Evolutionary conservation across 768 basidiomycete species (phyloP).

Genomic region (Inosperma sp.): DNA sequence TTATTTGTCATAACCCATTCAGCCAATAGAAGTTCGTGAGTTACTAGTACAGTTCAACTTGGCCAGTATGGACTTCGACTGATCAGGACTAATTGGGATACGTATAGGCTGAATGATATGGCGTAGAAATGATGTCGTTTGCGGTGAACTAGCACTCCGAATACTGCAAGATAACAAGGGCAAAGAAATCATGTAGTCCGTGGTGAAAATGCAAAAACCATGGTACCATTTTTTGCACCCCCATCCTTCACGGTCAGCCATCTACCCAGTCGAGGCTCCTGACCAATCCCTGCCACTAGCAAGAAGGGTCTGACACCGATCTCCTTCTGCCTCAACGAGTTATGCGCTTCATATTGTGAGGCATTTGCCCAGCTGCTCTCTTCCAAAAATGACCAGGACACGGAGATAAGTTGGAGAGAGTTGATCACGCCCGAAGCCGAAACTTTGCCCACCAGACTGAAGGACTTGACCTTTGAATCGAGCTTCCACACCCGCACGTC

Average conservation of each 20-base stretch:
- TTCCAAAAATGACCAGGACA: conserved; percentile 45
- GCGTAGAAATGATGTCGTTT: neutral
- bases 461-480: conserved; percentile 71
- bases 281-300: conserved; percentile 75
- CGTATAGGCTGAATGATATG: too few species aligned
- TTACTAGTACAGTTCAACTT: too few species aligned
- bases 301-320: conserved; percentile 36
- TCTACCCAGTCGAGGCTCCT: conserved; percentile 86
- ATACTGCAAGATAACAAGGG: conserved; percentile 20
- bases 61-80: too few species aligned
- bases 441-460: conserved; percentile 61
- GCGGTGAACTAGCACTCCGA: conserved; percentile 5
- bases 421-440: conserved; percentile 80
- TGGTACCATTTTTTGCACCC: conserved; percentile 67
- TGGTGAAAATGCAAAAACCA: conserved; percentile 38
- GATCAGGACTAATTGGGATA: too few species aligned
- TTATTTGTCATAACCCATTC: too few species aligned
- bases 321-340: conserved; percentile 12
- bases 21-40: too few species aligned
- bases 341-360: too few species aligned
- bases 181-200: conserved; percentile 7
- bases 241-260: conserved; percentile 75
- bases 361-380: conserved; percentile 31
- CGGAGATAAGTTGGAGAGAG: conserved; percentile 74
- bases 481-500: conserved; percentile 88